Evolutionary conservation across 2,329 filamentous ascomycete species (phyloP).

Genomic region (Orbilia blumenaviensis): DNA sequence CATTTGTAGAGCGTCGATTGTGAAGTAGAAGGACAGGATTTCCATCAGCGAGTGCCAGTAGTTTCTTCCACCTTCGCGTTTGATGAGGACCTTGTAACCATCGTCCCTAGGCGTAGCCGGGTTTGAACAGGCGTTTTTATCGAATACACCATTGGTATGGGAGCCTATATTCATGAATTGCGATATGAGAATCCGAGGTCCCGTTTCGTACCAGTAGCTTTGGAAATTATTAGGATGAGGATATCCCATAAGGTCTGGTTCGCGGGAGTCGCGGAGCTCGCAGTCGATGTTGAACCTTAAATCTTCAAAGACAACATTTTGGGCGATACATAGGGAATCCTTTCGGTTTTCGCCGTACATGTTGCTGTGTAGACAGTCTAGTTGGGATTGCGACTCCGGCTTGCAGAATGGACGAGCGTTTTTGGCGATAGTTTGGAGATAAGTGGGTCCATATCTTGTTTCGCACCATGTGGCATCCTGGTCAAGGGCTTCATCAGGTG

Average conservation of each 20-base stretch:
- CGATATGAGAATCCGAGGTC: conserved; percentile 57
- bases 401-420: conserved; percentile 57
- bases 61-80: conserved; percentile 60
- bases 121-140: conserved; percentile 22
- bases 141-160: background rate
- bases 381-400: conserved; percentile 35
- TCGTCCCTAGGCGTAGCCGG: conserved; percentile 23
- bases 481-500: background rate
- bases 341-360: conserved; percentile 41
- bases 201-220: conserved; percentile 60
- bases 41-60: conserved; percentile 61
- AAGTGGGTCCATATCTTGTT: conserved; percentile 47
- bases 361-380: conserved; percentile 58
- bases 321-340: conserved; percentile 58
- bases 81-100: conserved; percentile 58
- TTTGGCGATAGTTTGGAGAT: conserved; percentile 57
- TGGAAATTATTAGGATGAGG: conserved; percentile 50
- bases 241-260: conserved; percentile 32
- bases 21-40: conserved; percentile 59
- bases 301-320: conserved; percentile 54
- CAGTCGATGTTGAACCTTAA: conserved; percentile 56
- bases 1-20: conserved; percentile 60
- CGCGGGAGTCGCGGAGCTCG: conserved; percentile 29
- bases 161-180: conserved; percentile 52
- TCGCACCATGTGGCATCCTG: conserved; percentile 42